Evolutionary conservation across 1,284 basidiomycete genomes (phyloP).

Genomic region (Boletellus deceptivus): DNA sequence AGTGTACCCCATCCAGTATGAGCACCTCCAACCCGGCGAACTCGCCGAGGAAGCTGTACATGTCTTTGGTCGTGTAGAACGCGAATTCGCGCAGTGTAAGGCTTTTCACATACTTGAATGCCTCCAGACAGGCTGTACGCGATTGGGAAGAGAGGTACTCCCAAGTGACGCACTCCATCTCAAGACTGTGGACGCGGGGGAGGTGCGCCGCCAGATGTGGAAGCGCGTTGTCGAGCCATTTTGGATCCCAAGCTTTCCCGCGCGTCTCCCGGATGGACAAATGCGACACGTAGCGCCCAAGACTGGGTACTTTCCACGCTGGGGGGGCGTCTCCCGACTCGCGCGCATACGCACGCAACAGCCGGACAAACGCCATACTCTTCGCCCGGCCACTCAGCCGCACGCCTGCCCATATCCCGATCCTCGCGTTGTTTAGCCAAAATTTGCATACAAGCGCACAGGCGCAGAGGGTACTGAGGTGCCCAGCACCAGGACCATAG

Average conservation of each 20-base stretch:
- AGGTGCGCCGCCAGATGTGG: conserved; percentile 24
- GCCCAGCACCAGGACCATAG: conserved; percentile 15
- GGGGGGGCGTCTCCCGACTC: neutral
- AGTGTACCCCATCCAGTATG: conserved; percentile 31
- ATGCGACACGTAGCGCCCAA: conserved; percentile 23
- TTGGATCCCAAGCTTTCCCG: conserved; percentile 33
- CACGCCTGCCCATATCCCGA: conserved; percentile 29
- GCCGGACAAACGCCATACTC: conserved; percentile 18
- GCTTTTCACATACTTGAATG: conserved; percentile 21
- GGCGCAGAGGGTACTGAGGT: conserved; percentile 27
- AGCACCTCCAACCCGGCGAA: conserved; percentile 28
- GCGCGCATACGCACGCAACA: conserved; percentile 18
- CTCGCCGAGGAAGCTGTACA: conserved; percentile 30
- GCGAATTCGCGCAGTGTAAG: conserved; percentile 28
- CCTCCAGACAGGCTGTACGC: conserved; percentile 25
- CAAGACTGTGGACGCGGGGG: conserved; percentile 20
- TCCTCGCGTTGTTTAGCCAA: conserved; percentile 33
- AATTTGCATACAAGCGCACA: conserved; percentile 35
- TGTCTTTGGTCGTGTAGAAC: conserved; percentile 27
- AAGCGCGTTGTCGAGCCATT: conserved; percentile 32
- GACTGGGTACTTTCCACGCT: conserved; percentile 18
- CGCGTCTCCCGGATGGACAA: conserved; percentile 33
- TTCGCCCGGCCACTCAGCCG: conserved; percentile 19
- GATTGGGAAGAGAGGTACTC: conserved; percentile 32
- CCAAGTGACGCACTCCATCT: conserved; percentile 33